Percentiles rank a stretch among this genome's conserved stretches.
phyloP scores from a whole-genome alignment of 192 early-diverging fungal genomes.

The Funneliformis geosporum region DNA sequence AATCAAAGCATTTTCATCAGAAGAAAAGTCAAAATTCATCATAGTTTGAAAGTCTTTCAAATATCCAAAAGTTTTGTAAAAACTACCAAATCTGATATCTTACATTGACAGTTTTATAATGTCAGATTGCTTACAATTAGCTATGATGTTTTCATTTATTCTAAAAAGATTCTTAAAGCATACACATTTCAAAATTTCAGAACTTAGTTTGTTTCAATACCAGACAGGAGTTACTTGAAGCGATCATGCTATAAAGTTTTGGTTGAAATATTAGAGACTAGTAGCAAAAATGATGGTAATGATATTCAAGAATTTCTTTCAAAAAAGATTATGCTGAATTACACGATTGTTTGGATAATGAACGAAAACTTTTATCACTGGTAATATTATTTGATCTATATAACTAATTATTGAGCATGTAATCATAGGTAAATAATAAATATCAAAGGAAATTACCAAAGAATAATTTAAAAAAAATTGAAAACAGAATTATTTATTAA shows the following conservation, averaged over 20 bases:
- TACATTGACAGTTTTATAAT: no score
- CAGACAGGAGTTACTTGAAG: neutral
- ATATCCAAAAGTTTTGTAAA: neutral
- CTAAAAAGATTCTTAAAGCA: no score
- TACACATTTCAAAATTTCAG: neutral
- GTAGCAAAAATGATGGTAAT: neutral
- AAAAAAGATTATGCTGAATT: neutral
- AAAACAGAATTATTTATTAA: no score
- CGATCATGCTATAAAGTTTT: neutral
- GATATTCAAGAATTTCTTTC: neutral
- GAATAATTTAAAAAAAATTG: no score
- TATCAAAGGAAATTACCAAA: no score
- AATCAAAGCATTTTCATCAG: neutral
- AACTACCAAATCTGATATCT: neutral
- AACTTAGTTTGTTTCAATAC: neutral
- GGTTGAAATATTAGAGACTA: neutral
- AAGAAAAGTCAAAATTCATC: neutral
- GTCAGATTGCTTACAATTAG: no score
- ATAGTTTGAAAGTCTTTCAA: neutral
- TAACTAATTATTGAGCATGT: no score
- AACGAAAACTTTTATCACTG: neutral
- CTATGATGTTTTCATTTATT: no score
- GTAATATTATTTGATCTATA: neutral
- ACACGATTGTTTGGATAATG: neutral
- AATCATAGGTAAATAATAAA: no score